A percentile compares a stretch with the other conserved stretches of the same genome.
Conservation (phyloP, 78 protist species). For the Dictyostelium brefeldianum region DNA sequence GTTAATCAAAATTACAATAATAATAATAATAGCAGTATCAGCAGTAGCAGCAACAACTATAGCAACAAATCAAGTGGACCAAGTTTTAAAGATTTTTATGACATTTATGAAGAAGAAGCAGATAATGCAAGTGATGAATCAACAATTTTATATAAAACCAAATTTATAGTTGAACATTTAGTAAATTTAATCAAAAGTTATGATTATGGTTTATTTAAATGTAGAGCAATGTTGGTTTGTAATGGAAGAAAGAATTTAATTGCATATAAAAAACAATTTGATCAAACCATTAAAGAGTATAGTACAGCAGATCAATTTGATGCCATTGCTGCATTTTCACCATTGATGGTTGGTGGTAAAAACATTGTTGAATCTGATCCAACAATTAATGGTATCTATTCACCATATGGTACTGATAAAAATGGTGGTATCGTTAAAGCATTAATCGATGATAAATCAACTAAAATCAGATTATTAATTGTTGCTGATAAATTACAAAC, state of each 20-base stretch:
- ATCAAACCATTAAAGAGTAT: neutral
- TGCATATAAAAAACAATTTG: constrained; percentile 41
- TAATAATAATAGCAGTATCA: neutral
- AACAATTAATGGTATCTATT: constrained; percentile 69
- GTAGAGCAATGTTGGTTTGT: constrained; percentile 67
- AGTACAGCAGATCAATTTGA: constrained; percentile 45
- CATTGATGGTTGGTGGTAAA: constrained; percentile 33
- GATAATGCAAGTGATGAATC: neutral
- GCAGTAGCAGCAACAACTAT: neutral
- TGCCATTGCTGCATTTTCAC: constrained; percentile 68
- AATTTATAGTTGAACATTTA: constrained; percentile 61
- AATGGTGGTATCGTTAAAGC: constrained; percentile 63
- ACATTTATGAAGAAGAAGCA: constrained; percentile 2
- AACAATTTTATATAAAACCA: neutral
- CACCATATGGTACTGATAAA: constrained; percentile 62
- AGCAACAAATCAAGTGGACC: neutral
- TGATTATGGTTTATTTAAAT: constrained; percentile 22
- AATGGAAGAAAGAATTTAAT: constrained; percentile 64
- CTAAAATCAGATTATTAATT: constrained; percentile 47
- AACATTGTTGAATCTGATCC: constrained; percentile 50
- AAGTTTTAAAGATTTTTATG: neutral
- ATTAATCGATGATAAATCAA: constrained; percentile 29
- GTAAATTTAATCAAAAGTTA: neutral
- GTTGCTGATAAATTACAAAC: constrained; percentile 82
- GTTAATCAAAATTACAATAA: neutral